Conservation (phyloP, 129 eudicot species). For the Oenanthe sinensis region DNA sequence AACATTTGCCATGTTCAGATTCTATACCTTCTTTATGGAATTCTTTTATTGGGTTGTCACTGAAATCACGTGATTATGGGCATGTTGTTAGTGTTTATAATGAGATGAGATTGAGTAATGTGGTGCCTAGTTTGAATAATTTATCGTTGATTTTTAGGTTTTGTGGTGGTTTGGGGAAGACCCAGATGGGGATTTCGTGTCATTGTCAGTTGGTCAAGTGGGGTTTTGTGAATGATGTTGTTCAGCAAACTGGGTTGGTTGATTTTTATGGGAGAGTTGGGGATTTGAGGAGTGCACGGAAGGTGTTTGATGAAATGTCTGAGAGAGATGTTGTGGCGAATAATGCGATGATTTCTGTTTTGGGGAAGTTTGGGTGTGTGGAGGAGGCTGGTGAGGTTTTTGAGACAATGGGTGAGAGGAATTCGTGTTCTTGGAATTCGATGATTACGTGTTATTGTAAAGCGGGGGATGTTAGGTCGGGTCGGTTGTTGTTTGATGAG, state of each 20-base stretch:
- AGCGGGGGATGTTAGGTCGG: slow-evolving; percentile 30
- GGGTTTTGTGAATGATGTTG: slow-evolving; percentile 27
- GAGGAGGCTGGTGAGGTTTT: slow-evolving; percentile 34
- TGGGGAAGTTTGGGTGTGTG: slow-evolving; percentile 34
- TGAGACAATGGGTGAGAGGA: slow-evolving; percentile 33
- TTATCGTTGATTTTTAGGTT: slow-evolving; percentile 32
- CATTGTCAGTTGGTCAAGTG: slow-evolving; percentile 33
- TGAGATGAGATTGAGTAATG: slow-evolving; percentile 21
- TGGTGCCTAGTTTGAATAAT: slow-evolving; percentile 23
- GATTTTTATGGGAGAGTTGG: slow-evolving; percentile 43
- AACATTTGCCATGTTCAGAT: slow-evolving; percentile 26
- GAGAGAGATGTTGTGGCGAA: slow-evolving; percentile 37
- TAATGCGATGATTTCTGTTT: slow-evolving; percentile 54
- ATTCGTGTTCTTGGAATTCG: slow-evolving; percentile 44
- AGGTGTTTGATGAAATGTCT: slow-evolving; percentile 20
- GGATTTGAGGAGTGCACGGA: slow-evolving; percentile 25
- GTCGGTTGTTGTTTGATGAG: slow-evolving; percentile 34
- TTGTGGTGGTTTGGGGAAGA: slow-evolving; percentile 20
- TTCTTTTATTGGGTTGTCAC: slow-evolving; percentile 22
- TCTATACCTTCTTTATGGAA: slow-evolving; percentile 23
- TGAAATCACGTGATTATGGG: slow-evolving; percentile 19
- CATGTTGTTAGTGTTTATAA: slow-evolving; percentile 28
- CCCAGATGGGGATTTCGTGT: slow-evolving; percentile 29
- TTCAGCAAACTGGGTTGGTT: slow-evolving; percentile 49
- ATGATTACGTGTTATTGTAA: slow-evolving; percentile 48